Evolutionary conservation across 78 protist species (phyloP), one percentile per base, ranked within the genome.

Genomic region (Dictyostelium citrinum): DNA sequence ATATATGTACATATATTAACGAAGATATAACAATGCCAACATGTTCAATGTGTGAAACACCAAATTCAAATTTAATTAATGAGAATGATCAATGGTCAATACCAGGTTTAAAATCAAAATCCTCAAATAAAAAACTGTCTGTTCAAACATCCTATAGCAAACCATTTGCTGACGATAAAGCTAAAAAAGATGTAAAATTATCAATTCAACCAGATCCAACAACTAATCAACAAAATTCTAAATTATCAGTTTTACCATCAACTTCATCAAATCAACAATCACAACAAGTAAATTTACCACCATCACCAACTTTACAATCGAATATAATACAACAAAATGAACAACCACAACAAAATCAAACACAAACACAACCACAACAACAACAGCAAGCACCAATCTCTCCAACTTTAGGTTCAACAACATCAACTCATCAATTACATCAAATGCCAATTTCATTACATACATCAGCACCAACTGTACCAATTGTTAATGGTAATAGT

Each of bases 61-160:
- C 92, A 24, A n/a, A 79, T 22, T 16, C 55, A 3, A 37, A n/a
- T 17, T 10, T 12, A 29, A 58, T 33, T 46, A 43, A 41, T 58
- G 55, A 35, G 16, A 72, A 33, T 37, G 79, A 71, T 17, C 58
- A 77, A 46, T 77, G 83, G 67, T 77, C 58, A 77, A 37, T 14
- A 3, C 60, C 68, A 45, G 46, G 60, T 39, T 35, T 10, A 75
- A 77, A 77, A 45, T 77, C 82, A 45, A 29, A 27, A 51, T 60
- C 64, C 9, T 55, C 49, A 31, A 27, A 78, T 35, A 86, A 86
- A 27, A 86, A 86, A 64, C 43, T 86, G 14, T 75, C 68, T 43
- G 82, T 86, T 76, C 92, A 86, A 64, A 86, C 92, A 14, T 51
- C 82, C 24, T 84, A 72, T 64, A 35, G 27, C 29, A 78, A 78